A percentile compares a stretch with the other conserved stretches of the same genome.
phyloP scores from a whole-genome alignment of 225 moss, liverwort and hornwort species.

The Antitrichia curtipendula region DNA sequence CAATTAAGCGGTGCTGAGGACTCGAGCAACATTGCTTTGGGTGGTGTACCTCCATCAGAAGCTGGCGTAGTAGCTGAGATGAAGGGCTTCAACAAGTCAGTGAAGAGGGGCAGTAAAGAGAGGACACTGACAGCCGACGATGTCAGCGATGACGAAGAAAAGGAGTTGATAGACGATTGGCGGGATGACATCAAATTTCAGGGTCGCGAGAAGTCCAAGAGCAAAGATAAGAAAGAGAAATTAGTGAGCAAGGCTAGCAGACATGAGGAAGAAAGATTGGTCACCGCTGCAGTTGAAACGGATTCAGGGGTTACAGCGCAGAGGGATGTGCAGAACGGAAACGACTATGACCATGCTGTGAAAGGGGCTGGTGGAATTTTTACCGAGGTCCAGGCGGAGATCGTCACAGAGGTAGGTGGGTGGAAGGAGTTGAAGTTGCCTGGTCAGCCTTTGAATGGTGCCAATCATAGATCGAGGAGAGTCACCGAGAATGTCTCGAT shows the following conservation, averaged over 20 bases:
- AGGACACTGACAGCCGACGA: conserved; percentile 10
- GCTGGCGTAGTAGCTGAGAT: background rate
- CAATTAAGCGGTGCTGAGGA: conserved; percentile 6
- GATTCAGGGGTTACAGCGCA: background rate
- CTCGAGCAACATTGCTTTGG: background rate
- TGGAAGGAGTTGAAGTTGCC: background rate
- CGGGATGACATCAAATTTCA: conserved; percentile 64
- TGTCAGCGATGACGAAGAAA: conserved; percentile 42
- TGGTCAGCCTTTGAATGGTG: background rate
- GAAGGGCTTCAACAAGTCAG: conserved; percentile 31
- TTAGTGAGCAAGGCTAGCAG: conserved; percentile 18
- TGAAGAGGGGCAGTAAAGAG: conserved; percentile 48
- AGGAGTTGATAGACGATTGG: conserved; percentile 76
- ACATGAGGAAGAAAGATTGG: conserved; percentile 31
- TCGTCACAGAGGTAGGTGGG: background rate
- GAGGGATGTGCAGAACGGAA: conserved; percentile 5
- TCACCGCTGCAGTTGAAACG: background rate
- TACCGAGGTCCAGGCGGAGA: background rate
- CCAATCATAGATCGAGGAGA: background rate
- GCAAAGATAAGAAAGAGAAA: conserved; percentile 44
- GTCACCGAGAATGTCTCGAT: background rate
- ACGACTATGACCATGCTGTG: background rate
- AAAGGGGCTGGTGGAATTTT: background rate
- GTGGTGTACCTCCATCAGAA: background rate
- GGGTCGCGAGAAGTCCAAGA: conserved; percentile 42